Base-by-base conservation (phyloP, 2,329 filamentous ascomycete species). In the Penicillium sp. region DNA sequence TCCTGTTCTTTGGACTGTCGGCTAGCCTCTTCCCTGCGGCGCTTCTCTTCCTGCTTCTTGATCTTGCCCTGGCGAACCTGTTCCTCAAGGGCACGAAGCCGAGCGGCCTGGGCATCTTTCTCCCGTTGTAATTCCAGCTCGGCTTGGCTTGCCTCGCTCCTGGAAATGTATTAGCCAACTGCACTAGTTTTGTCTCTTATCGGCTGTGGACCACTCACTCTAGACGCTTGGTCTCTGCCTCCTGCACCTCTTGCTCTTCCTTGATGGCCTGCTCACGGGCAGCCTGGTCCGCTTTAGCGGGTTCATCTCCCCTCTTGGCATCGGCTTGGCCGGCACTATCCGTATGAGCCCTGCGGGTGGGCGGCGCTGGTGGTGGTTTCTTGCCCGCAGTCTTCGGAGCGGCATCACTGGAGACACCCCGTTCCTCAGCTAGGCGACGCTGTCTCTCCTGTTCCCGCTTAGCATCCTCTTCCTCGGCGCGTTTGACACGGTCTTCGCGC, bases 11-110 rank as follows among this genome's bases (percentile, higher is more conserved):
- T 93, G 8, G 92, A 86, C 66, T 94, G 91, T 49, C 89, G 89
- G 69, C 90, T 82, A 10, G 92, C 92, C 23, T 91, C 93, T 78
- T 96, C 93, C 80, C 92, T 94, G 67, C 85, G 89, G 62, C 88
- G 90, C 81, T 96, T 97, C 78, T 97, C 94, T 74, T 99, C 94
- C 66, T 96, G 90, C 77, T 96, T 97, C 81, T 91, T 93, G 52
- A 97, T 79, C 79, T 97, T 99, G 68, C 93, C 91, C 71, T 93
- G 90, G 62, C 88, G 88, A 52, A 97, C 92, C 75, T 97, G 92
- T 73, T 97, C 92, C 75, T 99, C 93, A 9, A 99, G 84, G 17
- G 91, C 92, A 72, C 87, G 91, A 25, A 97, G 83, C 50, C 93
- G 91, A 61, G 90, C 89, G 66, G 89, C 86, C 41, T 93, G 87